Conservation (phyloP, 2,329 filamentous ascomycete genomes). For the Corinectria fuckeliana region DNA sequence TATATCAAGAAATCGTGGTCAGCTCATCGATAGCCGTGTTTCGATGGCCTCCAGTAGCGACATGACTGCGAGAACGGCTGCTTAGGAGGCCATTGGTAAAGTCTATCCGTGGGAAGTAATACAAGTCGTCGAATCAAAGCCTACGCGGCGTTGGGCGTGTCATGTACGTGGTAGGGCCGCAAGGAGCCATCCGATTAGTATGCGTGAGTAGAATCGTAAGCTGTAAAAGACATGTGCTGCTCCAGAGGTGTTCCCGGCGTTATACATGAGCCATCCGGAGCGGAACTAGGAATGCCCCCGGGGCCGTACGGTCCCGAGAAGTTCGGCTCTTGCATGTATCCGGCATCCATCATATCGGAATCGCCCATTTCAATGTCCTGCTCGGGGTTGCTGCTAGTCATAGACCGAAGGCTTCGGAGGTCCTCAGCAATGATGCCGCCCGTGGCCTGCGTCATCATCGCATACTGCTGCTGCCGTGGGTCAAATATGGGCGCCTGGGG, state of each 20-base stretch:
- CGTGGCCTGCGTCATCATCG: slow-evolving; percentile 38
- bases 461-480: slow-evolving; percentile 40
- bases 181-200: slow-evolving; percentile 6
- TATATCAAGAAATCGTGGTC: slow-evolving; percentile 5
- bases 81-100: not conserved
- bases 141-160: not conserved
- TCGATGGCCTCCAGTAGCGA: not conserved
- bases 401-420: slow-evolving; percentile 43
- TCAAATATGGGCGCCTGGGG: slow-evolving; percentile 37
- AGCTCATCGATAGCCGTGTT: slow-evolving; percentile 1
- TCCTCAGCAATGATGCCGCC: slow-evolving; percentile 48
- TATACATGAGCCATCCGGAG: slow-evolving; percentile 31
- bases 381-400: slow-evolving; percentile 41
- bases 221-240: slow-evolving; percentile 18
- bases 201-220: slow-evolving; percentile 20
- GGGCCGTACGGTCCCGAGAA: slow-evolving; percentile 33
- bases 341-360: slow-evolving; percentile 41
- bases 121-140: slow-evolving; percentile 13
- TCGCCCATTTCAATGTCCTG: slow-evolving; percentile 47
- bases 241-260: slow-evolving; percentile 22
- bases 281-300: slow-evolving; percentile 31
- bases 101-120: slow-evolving; percentile 21
- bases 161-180: not conserved
- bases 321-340: slow-evolving; percentile 30
- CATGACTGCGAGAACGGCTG: not conserved